Evolutionary conservation across 768 basidiomycete species (phyloP), one percentile per base, ranked within the genome.

Genomic region (Termitomyces sp.): DNA sequence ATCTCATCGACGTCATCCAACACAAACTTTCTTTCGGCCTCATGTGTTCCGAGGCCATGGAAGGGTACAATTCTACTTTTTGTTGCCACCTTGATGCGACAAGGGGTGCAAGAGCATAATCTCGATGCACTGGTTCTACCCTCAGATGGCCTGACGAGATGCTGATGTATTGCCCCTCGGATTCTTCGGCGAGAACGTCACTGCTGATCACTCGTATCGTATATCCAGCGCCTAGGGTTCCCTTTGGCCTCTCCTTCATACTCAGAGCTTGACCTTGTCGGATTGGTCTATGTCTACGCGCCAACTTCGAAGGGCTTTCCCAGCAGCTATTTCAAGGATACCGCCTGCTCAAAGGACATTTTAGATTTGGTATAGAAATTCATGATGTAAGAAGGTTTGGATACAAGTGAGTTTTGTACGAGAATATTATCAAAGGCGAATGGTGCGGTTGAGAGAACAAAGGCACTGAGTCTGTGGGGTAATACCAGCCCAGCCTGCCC

Each of bases 91-190:
- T 84, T 3, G 83, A 82, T 2, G 73, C 74, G 17, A 78, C 76
- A 7, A 66, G 75, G 6, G 84, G 84, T 4, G 29, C 68, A 80
- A 54, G 61, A 70, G 56, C 72, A 75, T 54, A 70, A 75, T 3
- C 71, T 85, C 0, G 81, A 85, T 56, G 84, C 83, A 1, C 63
- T 85, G 5, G 71, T 85, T 31, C 63, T 83, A 8, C 84, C 83
- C 3, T 67, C 77, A 1, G 62, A 68, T 27, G 75, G 73, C n/a
- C 66, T 75, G 32, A 75, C 74, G 53, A 2, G 46, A n/a, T 46
- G 34, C 47, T 67, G 5, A 49, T 5, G 34, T 43, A 76, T 85
- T 87, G 7, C 85, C 86, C 0, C 74, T 86, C 3, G 84, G 83
- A 4, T 85, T 84, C 66, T 80, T 79, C 59, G 79, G 82, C 1